Evolutionary conservation across 805 yeast species (phyloP), one percentile per base, ranked within the genome.

Genomic region (Monosporozyma yasuniensis): DNA sequence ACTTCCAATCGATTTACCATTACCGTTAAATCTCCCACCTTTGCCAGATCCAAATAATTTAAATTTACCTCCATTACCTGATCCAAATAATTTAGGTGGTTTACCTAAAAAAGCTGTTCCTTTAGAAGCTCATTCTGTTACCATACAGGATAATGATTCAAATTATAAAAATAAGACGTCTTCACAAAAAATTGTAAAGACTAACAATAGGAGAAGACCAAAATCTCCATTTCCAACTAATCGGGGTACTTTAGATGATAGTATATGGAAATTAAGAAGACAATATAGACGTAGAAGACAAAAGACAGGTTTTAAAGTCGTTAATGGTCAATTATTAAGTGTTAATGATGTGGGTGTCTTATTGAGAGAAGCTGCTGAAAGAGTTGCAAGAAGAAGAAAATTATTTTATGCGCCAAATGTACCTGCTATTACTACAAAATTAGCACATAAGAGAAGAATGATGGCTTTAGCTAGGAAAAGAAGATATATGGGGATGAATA

Each of bases 241-340:
- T 34, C n/a, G 18, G 38, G 38, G 19, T 3, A 34, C 19, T 4
- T 14, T 34, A 34, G 18, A 34, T 34, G 19, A 34, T 16, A 34
- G 38, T 4, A 34, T 34, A 34, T 16, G 38, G 38, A 34, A 34
- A 6, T 4, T 34, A 16, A 16, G 18, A 34, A 34, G 38, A 34
- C 19, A 16, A 34, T 16, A 34, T 16, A 34, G 38, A 34, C 4
- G 38, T 4, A 16, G 4, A 34, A 34, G 32, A 35, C 18, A 5
- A 3, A 14, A n/a, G 10, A 30, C 30, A 7, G 64, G 64, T 1
- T 54, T 50, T 38, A 57, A 52, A 27, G 63, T 60, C n/a, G 60
- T 61, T 2, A 53, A 57, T 34, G 68, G 67, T 22, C 58, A 53
- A 47, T 47, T 64, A 16, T 55, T 63, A 47, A 47, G 61, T 57